Evolutionary conservation across 768 basidiomycete species (phyloP), one percentile per base, ranked within the genome.

Genomic region (Boletus rubroflammeus): DNA sequence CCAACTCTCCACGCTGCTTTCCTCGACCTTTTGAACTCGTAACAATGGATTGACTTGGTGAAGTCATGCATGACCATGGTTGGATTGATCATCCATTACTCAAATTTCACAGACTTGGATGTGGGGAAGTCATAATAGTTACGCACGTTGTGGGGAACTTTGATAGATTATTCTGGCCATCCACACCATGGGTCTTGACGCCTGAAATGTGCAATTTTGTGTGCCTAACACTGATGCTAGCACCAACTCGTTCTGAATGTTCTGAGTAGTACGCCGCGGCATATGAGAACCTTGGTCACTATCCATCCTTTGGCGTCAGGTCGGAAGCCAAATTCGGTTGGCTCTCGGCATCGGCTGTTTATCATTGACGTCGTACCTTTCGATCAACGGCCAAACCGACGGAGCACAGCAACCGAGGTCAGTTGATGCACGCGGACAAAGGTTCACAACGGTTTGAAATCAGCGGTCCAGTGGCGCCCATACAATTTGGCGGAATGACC

Each of bases 351-450:
- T 14, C 17, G 28, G 4, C 31, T 35, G 46, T 46, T 53, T 35
- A 43, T 48, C n/a, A 43, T 39, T 36, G 49, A 35, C 28, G 32
- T 13, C 29, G 60, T 59, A 25, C 56, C 61, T 62, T 52, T 31
- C 14, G 46, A 52, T 48, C 49, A 55, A 38, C 35, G 26, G 38
- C 19, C 41, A 35, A 50, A 47, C 48, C 57, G 57, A 59, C 54
- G 54, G 62, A 51, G 44, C 51, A 64, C 54, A 61, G 58, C 49
- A 62, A 51, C 46, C 34, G 35, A 36, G 32, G 51, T 50, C 40
- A 55, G 50, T 43, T 53, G 50, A 42, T 36, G 4, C 14, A 35
- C 9, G n/a, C n/a, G 36, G 36, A 10, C 19, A 38, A 19, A 10
- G 6, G 36, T 38, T 38, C n/a, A 38, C 36, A 38, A 38, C 26